Evolutionary conservation across 164 flowering plant species (phyloP).

Genomic region (Annona cherimola): DNA sequence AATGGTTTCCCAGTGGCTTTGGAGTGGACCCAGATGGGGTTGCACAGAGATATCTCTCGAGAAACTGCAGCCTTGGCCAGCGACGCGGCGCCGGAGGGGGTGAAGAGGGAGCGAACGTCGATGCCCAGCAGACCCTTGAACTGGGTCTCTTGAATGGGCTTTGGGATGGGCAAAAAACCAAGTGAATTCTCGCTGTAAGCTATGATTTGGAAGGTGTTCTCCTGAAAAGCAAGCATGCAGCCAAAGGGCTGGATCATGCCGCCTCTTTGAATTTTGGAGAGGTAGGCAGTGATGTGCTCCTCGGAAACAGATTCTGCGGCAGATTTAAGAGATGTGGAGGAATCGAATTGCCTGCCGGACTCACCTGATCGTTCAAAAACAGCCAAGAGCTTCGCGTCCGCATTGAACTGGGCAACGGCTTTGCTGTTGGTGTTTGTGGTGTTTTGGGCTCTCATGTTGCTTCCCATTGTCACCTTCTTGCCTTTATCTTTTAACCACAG

Average conservation of each 20-base stretch:
- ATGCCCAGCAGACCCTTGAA: conserved; percentile 43
- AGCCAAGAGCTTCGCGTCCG: conserved; percentile 51
- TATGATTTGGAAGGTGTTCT: conserved; percentile 47
- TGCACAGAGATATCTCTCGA: conserved; percentile 51
- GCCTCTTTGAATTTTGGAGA: conserved; percentile 68
- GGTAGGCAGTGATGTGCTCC: conserved; percentile 50
- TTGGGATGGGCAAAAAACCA: conserved; percentile 16
- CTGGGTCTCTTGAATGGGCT: conserved; percentile 1
- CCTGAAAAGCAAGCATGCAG: conserved; percentile 68
- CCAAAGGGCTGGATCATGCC: conserved; percentile 72
- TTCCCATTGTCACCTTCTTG: conserved; percentile 12
- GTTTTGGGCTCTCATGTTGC: conserved; percentile 26
- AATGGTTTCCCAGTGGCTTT: conserved; percentile 45
- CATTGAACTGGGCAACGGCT: conserved; percentile 42
- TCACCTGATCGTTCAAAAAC: conserved; percentile 53
- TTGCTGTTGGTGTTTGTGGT: conserved; percentile 8
- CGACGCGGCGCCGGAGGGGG: conserved; percentile 41
- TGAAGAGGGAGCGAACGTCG: conserved; percentile 59
- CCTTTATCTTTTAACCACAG: no score
- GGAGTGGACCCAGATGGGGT: conserved; percentile 64
- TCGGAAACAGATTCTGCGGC: conserved; percentile 33
- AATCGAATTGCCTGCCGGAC: conserved; percentile 59
- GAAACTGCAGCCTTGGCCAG: conserved; percentile 46
- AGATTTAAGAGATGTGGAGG: conserved; percentile 36
- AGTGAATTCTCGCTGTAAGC: conserved; percentile 67